Conservation (phyloP, 306 rosid genomes). For the Oemleria cerasiformis region DNA sequence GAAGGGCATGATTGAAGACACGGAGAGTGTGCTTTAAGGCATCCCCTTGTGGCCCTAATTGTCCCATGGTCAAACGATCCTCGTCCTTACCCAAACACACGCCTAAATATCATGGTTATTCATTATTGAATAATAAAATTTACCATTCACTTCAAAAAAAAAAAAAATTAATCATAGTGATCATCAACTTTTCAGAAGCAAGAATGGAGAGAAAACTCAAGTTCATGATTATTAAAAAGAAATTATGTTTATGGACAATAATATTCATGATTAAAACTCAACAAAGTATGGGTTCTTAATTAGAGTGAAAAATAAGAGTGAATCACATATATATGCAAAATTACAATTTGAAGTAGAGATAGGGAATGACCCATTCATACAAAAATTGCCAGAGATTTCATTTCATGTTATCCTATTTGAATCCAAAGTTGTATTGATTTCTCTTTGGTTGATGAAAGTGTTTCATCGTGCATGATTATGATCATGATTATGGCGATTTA, state of each 20-base stretch:
- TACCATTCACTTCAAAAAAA: no score
- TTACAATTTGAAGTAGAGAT: no score
- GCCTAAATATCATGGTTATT: not conserved
- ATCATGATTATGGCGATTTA: slow-evolving; percentile 5
- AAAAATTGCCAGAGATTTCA: no score
- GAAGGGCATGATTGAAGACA: slow-evolving; percentile 45
- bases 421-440: no score
- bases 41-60: slow-evolving; percentile 4
- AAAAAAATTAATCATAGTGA: no score
- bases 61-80: slow-evolving; percentile 42
- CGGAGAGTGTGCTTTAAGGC: slow-evolving; percentile 46
- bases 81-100: slow-evolving; percentile 28
- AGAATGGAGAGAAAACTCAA: not conserved
- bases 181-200: no score
- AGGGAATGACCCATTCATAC: no score
- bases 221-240: not conserved
- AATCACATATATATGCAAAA: no score
- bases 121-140: not conserved
- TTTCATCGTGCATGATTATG: not conserved
- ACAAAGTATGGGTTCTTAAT: no score
- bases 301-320: no score
- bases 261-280: no score
- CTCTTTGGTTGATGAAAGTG: slow-evolving; percentile 2
- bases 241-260: not conserved
- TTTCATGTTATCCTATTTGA: no score